A percentile compares a stretch with the other conserved stretches of the same genome.
Conservation (phyloP, 495 filamentous ascomycete species). For the Penicillium cosmopolitanum region DNA sequence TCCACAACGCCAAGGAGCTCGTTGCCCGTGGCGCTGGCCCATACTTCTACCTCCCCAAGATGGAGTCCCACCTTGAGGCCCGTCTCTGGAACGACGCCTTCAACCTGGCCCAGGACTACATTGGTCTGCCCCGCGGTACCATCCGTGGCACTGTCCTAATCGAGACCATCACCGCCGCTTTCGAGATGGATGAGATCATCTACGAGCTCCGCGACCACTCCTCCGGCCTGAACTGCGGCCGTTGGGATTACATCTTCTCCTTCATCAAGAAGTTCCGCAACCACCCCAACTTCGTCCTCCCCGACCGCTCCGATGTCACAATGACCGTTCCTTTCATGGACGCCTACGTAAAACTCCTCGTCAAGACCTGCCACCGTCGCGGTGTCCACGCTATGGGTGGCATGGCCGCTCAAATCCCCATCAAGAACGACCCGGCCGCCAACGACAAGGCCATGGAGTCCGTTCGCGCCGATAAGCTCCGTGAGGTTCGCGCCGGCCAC, state of each 20-base stretch:
- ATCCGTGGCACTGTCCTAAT: conserved; percentile 96
- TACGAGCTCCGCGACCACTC: conserved; percentile 98
- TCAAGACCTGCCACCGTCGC: conserved; percentile 95
- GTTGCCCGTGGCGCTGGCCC: conserved; percentile 83
- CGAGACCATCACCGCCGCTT: conserved; percentile 98
- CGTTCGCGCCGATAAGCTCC: conserved; percentile 93
- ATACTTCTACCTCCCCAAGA: conserved; percentile 99
- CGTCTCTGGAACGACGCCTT: conserved; percentile 99
- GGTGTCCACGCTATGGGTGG: conserved; percentile 99
- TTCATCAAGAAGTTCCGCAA: conserved; percentile 99
- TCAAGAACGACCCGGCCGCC: conserved; percentile 88
- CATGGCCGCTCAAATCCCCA: conserved; percentile 98
- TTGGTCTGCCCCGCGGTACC: conserved; percentile 86
- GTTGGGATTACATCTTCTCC: conserved; percentile 99
- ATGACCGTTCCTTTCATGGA: conserved; percentile 99
- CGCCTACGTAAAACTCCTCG: conserved; percentile 91
- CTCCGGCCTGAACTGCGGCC: conserved; percentile 95
- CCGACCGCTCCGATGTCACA: conserved; percentile 87
- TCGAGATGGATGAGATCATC: conserved; percentile 99
- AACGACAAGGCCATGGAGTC: conserved; percentile 95
- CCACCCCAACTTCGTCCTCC: conserved; percentile 89
- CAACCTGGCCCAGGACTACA: conserved; percentile 92
- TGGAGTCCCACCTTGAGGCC: conserved; percentile 98
- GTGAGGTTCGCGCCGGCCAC: conserved; percentile 93
- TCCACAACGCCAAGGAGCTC: conserved; percentile 94